Evolutionary conservation across 2,329 filamentous ascomycete species (phyloP).

Genomic region (Verticillium longisporum): DNA sequence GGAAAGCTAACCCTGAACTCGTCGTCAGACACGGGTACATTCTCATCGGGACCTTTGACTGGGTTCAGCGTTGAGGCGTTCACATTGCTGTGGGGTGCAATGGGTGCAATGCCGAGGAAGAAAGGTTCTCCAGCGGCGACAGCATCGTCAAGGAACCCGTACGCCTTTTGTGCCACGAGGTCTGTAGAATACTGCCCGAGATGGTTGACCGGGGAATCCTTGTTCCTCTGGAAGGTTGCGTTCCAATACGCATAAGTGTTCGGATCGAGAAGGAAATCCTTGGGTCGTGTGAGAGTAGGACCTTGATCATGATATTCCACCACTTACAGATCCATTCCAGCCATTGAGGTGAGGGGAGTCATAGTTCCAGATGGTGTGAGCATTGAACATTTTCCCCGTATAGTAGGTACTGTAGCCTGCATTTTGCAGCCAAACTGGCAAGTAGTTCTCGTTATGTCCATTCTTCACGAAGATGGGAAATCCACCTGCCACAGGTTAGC

Average conservation of each 20-base stretch:
- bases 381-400: conserved; percentile 49
- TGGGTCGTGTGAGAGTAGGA: not conserved
- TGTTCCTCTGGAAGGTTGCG: conserved; percentile 55
- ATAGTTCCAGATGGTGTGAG: conserved; percentile 41
- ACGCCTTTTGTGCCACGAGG: conserved; percentile 50
- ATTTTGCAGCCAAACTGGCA: conserved; percentile 44
- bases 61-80: conserved; percentile 35
- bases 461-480: conserved; percentile 45
- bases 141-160: conserved; percentile 56
- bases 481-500: conserved; percentile 19
- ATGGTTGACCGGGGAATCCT: conserved; percentile 32
- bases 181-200: conserved; percentile 42
- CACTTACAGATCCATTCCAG: conserved; percentile 41
- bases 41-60: conserved; percentile 44
- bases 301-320: fast-evolving
- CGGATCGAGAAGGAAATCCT: conserved; percentile 53
- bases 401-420: conserved; percentile 47
- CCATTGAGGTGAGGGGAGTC: conserved; percentile 44
- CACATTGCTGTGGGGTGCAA: conserved; percentile 23
- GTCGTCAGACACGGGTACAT: conserved; percentile 49
- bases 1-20: conserved; percentile 26
- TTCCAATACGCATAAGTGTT: conserved; percentile 65
- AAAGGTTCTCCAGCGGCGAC: conserved; percentile 45
- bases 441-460: conserved; percentile 41
- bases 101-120: conserved; percentile 49